A percentile compares a stretch with the other conserved stretches of the same genome.
Evolutionary conservation across 2,329 filamentous ascomycete genomes (phyloP).

Genomic region (Claviceps quebecensis): DNA sequence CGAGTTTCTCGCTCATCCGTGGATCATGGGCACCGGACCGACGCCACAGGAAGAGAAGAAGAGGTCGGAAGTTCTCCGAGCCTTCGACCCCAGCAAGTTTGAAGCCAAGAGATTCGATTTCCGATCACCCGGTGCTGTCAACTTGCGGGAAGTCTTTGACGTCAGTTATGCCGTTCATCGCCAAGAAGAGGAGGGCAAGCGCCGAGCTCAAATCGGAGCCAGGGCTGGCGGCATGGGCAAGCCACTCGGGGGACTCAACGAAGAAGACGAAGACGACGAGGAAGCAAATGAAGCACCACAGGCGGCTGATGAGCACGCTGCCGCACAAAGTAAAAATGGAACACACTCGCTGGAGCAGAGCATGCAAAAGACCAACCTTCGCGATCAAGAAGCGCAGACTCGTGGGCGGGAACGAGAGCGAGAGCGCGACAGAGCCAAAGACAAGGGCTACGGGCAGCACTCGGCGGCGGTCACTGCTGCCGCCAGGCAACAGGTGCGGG

Average conservation of each 20-base stretch:
- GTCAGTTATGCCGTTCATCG: slow-evolving; percentile 96
- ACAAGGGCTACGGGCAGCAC: slow-evolving; percentile 77
- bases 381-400: slow-evolving; percentile 26
- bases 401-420: slow-evolving; percentile 22
- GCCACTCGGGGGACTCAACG: slow-evolving; percentile 50
- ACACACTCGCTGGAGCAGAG: slow-evolving; percentile 71
- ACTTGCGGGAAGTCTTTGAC: slow-evolving; percentile 92
- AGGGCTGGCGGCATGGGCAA: slow-evolving; percentile 52
- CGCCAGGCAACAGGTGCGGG: slow-evolving; percentile 63
- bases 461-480: slow-evolving; percentile 72
- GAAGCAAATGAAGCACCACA: neutral
- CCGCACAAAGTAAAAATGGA: slow-evolving; percentile 27
- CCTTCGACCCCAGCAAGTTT: slow-evolving; percentile 42
- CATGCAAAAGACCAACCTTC: slow-evolving; percentile 70
- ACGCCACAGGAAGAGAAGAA: slow-evolving; percentile 47
- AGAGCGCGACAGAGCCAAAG: slow-evolving; percentile 19
- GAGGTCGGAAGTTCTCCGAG: slow-evolving; percentile 31
- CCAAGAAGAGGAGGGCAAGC: slow-evolving; percentile 90
- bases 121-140: slow-evolving; percentile 86
- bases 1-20: slow-evolving; percentile 88
- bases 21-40: slow-evolving; percentile 58
- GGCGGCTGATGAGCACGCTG: slow-evolving; percentile 42
- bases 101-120: slow-evolving; percentile 69
- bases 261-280: slow-evolving; percentile 45
- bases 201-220: slow-evolving; percentile 67